Evolutionary conservation across 345 rosid genomes (phyloP).

Genomic region (Rhodamnia argentea): DNA sequence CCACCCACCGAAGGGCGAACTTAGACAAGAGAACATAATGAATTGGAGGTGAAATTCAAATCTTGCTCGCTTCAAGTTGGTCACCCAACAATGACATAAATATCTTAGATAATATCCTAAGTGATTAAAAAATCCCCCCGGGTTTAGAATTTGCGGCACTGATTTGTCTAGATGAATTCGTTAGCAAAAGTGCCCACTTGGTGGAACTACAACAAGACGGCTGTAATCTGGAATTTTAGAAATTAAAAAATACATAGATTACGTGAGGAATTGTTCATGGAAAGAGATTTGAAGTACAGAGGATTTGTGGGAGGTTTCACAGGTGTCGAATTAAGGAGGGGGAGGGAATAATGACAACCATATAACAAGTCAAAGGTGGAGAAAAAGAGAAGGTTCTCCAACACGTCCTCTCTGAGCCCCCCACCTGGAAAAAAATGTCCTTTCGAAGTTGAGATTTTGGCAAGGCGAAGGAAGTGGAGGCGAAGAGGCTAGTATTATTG

Average conservation of each 20-base stretch:
- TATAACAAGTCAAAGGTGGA: neutral
- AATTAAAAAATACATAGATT: too few relatives aligned
- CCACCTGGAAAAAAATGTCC: neutral
- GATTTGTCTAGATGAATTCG: neutral
- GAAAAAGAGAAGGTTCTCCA: neutral
- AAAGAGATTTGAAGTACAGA: neutral
- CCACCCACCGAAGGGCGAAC: neutral
- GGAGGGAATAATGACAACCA: neutral
- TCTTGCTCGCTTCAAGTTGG: neutral
- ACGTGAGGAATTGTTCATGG: neutral
- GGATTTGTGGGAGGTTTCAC: neutral
- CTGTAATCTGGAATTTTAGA: neutral
- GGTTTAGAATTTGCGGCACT: neutral
- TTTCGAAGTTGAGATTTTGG: neutral
- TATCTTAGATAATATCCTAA: neutral
- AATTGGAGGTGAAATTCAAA: neutral
- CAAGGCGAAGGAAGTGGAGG: too few relatives aligned
- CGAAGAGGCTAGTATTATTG: too few relatives aligned
- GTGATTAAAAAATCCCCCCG: fast-evolving
- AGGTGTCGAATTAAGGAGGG: neutral
- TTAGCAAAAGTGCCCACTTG: too few relatives aligned
- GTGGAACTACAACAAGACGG: too few relatives aligned
- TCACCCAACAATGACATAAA: neutral
- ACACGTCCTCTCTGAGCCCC: neutral
- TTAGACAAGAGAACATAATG: neutral